Evolutionary conservation across 352 stramenopile species (phyloP), one percentile per base, ranked within the genome.

Genomic region (Globisporangium polare): DNA sequence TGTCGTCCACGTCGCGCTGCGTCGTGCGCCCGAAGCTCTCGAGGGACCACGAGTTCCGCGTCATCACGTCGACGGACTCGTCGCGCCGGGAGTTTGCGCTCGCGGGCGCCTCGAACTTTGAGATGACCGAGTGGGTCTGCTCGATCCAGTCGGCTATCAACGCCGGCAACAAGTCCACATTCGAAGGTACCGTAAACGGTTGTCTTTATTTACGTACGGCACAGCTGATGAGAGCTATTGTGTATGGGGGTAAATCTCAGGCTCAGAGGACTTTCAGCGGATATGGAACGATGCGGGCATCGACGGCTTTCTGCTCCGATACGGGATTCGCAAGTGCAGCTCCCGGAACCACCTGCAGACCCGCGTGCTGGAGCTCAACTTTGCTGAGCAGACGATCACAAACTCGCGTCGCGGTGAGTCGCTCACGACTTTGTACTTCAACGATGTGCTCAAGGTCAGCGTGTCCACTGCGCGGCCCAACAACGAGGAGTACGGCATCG

Each of bases 81-180:
- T 80, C 78, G 4, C 65, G 81, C 9, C 71, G 77, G 26, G 86
- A 95, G 67, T 89, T 78, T 50, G 76, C 74, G 29, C 69, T 90
- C 41, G 75, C 81, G 17, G 83, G 80, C 0, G 68, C 62, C 10
- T 95, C 83, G 3, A 87, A 75, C 41, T 92, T 89, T 61, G 86
- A 95, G 35, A 79, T 93, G 72, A 92, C 80, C 2, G 81, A 90
- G 54, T 95, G 86, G 86, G 82, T 93, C 8, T 78, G 77, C 49
- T 78, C 82, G 3, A 90, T 95, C 57, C 83, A 95, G 63, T 73
- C 83, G 26, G 75, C 86, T n/a, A 92, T 95, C 37, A 90, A 90
- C 49, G 83, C 77, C 1, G 83, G 83, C 2, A 92, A 92, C 67
- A 78, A 86, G 58, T 88, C 76, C 0, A 80, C 79, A 2, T 90